Evolutionary conservation across 169 alveolate species (phyloP), one percentile per base, ranked within the genome.

Genomic region (Cryptosporidium tyzzeri): DNA sequence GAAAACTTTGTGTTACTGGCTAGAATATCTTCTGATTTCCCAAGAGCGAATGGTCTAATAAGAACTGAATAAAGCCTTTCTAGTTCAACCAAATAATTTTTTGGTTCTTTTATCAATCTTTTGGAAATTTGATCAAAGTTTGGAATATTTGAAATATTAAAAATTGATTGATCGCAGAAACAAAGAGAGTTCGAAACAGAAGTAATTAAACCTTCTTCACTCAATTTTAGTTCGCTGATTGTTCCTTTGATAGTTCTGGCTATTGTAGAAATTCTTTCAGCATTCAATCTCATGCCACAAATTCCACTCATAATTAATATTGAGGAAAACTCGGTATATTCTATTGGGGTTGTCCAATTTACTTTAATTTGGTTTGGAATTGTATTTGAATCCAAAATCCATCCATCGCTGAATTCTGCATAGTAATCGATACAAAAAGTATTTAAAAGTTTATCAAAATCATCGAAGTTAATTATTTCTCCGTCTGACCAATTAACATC

Each of bases 331-430:
- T 65, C 73, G 1, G 62, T 53, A 62, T 80, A 80, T 80, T 80
- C 89, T 23, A 7, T 80, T 62, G 89, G 75, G 18, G 89, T 80
- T 62, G 89, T 59, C 89, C 89, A 80, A 21, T 21, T 80, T 41
- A 80, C 62, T 45, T 80, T 65, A 33, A 80, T 80, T 65, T 80
- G 89, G 48, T 80, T 80, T 18, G 89, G 62, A 37, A 67, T 65
- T 26, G 89, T 80, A 37, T 37, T 80, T 16, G 75, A 80, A 14
- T 80, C 89, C 37, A 80, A 33, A 31, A 80, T 62, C 73, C 80
- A 80, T 8, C 75, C 75, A 65, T 80, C 75, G 9, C 80, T 37
- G 41, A 80, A 62, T 7, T 65, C 75, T 3, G 89, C 89, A 62
- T 80, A 37, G 50, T 80, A 65, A 39, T 80, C 80, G 16, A 80